phyloP scores from a whole-genome alignment of 176 grass and related monocot species.

The Otatea glauca region DNA sequence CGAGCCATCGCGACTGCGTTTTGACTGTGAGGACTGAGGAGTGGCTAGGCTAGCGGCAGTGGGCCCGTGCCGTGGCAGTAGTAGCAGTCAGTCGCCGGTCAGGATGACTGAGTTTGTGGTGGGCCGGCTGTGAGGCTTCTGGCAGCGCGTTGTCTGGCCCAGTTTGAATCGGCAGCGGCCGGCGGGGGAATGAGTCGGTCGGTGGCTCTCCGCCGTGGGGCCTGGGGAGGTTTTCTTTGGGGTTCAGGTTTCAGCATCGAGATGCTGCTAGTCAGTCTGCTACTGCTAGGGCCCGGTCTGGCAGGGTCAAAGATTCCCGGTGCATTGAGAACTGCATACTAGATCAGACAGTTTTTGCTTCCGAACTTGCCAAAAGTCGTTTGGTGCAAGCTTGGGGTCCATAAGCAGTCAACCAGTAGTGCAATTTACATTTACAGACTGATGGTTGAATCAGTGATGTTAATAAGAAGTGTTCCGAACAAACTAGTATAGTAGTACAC shows the following conservation, averaged over 20 bases:
- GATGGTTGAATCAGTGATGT: no score
- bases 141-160: background rate
- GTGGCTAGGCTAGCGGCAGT: background rate
- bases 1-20: background rate
- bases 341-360: background rate
- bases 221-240: background rate
- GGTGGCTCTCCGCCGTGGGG: background rate
- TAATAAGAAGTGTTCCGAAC: background rate
- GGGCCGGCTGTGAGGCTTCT: background rate
- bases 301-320: background rate
- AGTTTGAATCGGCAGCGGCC: background rate
- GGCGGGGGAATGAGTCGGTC: no score
- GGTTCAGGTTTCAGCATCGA: background rate
- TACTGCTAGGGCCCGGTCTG: background rate
- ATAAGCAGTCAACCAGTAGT: background rate
- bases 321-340: background rate
- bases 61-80: background rate
- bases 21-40: conserved; percentile 1
- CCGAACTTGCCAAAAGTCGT: background rate
- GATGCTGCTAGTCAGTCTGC: background rate
- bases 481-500: no score
- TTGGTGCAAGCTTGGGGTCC: background rate
- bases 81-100: background rate
- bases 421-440: background rate
- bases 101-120: background rate